Evolutionary conservation across 768 basidiomycete species (phyloP), one percentile per base, ranked within the genome.

Genomic region (Xerocomus brunneocitrinus): DNA sequence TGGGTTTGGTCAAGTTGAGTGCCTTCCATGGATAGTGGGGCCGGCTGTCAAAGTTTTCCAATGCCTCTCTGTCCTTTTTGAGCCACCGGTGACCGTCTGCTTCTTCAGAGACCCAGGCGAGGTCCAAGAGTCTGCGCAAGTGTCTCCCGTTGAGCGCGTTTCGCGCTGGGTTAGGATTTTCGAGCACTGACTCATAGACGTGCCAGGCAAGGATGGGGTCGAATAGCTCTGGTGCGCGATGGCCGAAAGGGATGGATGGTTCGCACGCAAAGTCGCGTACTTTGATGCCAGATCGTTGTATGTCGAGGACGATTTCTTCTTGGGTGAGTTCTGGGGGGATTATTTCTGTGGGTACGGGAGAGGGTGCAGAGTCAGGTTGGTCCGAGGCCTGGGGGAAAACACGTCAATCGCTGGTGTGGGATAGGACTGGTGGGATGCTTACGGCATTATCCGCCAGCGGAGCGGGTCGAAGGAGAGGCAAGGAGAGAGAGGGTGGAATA

Each of bases 181-280:
- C 59, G 27, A 69, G 59, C 2, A 63, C 14, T 0, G 56, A 34
- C 48, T 71, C 69, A 36, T 69, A 69, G n/a, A 63, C 53, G 35
- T 69, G 58, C 67, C 67, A 69, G 19, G 54, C 60, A 43, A 65
- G 57, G 34, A 71, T 49, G 12, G 68, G 69, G 31, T 69, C 68
- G 45, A 71, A 69, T 25, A 69, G 53, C 44, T 69, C 68, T 1
- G 57, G 55, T 7, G 68, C 62, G 31, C 44, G 40, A 28, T 60
- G 45, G 9, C 58, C 55, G 27, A 45, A n/a, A 2, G 67, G 60
- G 5, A 56, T 8, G 2, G 52, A 24, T 9, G 41, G 25, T 53
- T 69, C 69, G 24, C 60, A 55, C 12, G 59, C 67, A 50, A 71
- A 69, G 56, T 69, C 68, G 67, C 69, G 59, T 38, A 69, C 65